A percentile compares a stretch with the other conserved stretches of the same genome.
phyloP scores from a whole-genome alignment of 2,329 filamentous ascomycete genomes.

The Pseudogymnoascus sp. region DNA sequence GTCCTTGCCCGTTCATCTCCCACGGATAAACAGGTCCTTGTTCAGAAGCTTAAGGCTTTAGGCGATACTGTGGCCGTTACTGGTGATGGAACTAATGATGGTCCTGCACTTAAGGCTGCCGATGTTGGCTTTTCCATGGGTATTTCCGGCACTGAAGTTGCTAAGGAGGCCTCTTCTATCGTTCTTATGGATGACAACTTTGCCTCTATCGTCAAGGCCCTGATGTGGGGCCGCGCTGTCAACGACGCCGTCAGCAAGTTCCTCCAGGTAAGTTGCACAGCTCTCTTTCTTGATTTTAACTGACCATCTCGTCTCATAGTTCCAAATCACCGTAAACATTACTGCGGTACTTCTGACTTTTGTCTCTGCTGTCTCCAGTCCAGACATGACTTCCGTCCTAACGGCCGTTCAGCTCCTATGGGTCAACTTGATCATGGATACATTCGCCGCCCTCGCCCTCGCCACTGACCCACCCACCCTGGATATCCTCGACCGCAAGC shows the following conservation, averaged over 20 bases:
- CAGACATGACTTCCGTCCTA: conserved; percentile 52
- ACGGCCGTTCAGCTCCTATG: conserved; percentile 46
- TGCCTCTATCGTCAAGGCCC: conserved; percentile 75
- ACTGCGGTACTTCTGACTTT: conserved; percentile 62
- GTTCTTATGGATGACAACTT: conserved; percentile 88
- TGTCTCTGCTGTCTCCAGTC: conserved; percentile 53
- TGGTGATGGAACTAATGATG: conserved; percentile 79
- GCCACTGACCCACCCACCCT: conserved; percentile 57
- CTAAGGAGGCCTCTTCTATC: conserved; percentile 53
- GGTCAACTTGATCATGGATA: conserved; percentile 56
- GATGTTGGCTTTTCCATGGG: conserved; percentile 85
- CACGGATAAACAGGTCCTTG: conserved; percentile 69
- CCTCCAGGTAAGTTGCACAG: conserved; percentile 36
- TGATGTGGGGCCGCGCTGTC: conserved; percentile 73
- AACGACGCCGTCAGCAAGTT: conserved; percentile 75
- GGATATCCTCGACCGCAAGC: conserved; percentile 49
- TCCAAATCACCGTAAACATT: conserved; percentile 36
- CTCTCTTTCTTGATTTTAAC: conserved; percentile 18
- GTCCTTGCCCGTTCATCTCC: conserved; percentile 70
- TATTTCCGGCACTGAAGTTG: conserved; percentile 61
- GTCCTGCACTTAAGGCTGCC: conserved; percentile 71
- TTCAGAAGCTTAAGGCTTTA: conserved; percentile 63
- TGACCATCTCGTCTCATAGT: conserved; percentile 34
- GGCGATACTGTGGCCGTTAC: conserved; percentile 77
- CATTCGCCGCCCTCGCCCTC: conserved; percentile 58